Evolutionary conservation across 2,329 filamentous ascomycete species (phyloP).

Genomic region (Lasiodiplodia citricola): DNA sequence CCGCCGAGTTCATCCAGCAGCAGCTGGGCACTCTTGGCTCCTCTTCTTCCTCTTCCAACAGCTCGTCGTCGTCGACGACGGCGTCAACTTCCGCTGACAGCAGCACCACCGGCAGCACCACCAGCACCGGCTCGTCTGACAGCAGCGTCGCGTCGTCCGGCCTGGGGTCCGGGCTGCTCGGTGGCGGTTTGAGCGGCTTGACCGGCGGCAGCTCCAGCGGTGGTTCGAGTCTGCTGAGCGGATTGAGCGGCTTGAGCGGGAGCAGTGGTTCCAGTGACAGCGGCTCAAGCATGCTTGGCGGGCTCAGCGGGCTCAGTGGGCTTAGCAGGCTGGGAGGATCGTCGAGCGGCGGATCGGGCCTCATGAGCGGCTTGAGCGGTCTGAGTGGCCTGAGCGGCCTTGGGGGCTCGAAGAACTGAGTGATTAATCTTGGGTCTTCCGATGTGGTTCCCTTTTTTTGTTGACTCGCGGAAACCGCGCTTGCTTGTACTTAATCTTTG

Average conservation of each 20-base stretch:
- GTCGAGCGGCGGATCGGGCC: neutral
- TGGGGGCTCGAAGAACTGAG: slow-evolving; percentile 23
- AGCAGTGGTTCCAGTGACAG: neutral
- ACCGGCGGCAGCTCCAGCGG: slow-evolving; percentile 28
- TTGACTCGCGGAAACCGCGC: too few species aligned
- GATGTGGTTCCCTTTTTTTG: too few species aligned
- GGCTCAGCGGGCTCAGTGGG: slow-evolving; percentile 73
- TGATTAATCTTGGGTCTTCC: neutral
- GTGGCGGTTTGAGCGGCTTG: neutral
- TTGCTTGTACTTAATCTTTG: too few species aligned
- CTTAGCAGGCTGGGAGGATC: neutral
- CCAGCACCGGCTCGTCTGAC: slow-evolving; percentile 81
- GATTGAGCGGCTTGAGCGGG: neutral
- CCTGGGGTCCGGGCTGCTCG: slow-evolving; percentile 52
- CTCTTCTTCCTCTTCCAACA: neutral
- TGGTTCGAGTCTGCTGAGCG: slow-evolving; percentile 36
- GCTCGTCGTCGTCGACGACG: neutral
- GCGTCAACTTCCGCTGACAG: slow-evolving; percentile 70
- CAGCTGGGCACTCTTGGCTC: neutral
- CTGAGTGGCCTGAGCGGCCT: slow-evolving; percentile 39
- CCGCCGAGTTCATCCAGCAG: slow-evolving; percentile 15
- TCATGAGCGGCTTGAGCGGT: slow-evolving; percentile 32
- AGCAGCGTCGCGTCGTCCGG: slow-evolving; percentile 66
- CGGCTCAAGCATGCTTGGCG: neutral
- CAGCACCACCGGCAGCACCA: slow-evolving; percentile 71